Conservation (phyloP, 2,329 filamentous ascomycete genomes). For the Scleromitrula shiraiana region DNA sequence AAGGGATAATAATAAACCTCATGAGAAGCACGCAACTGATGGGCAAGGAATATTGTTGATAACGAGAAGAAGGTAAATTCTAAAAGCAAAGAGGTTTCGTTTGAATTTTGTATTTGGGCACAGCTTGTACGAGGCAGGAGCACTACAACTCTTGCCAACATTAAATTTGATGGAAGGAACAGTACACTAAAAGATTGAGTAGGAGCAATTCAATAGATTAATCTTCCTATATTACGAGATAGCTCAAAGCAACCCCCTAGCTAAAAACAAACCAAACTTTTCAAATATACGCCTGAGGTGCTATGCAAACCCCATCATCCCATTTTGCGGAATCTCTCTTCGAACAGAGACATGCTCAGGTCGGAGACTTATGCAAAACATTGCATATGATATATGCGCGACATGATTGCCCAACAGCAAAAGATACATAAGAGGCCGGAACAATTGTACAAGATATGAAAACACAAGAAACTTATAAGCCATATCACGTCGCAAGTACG, state of each 20-base stretch:
- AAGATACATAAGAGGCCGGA: conserved; percentile 15
- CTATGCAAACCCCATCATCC: conserved; percentile 29
- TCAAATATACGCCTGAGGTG: conserved; percentile 27
- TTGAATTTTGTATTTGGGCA: neutral
- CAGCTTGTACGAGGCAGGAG: too few relatives aligned
- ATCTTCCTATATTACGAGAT: conserved; percentile 14
- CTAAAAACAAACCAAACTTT: conserved; percentile 22
- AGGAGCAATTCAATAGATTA: neutral
- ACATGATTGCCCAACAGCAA: conserved; percentile 7
- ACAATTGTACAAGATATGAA: conserved; percentile 25
- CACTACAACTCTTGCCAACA: too few relatives aligned
- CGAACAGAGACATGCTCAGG: conserved; percentile 25
- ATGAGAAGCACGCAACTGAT: conserved; percentile 2
- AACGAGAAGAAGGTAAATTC: neutral
- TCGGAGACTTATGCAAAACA: conserved; percentile 29
- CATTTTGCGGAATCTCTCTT: conserved; percentile 24
- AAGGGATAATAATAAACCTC: conserved; percentile 4
- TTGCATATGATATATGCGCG: neutral
- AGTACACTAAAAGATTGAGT: neutral
- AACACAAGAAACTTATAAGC: conserved; percentile 14
- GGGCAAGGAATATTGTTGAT: conserved; percentile 1
- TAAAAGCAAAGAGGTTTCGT: neutral
- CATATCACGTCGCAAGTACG: conserved; percentile 13
- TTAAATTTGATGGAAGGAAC: neutral
- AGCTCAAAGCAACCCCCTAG: conserved; percentile 2